Evolutionary conservation across 2,329 filamentous ascomycete genomes (phyloP).

Genomic region (Aspergillus sergii): DNA sequence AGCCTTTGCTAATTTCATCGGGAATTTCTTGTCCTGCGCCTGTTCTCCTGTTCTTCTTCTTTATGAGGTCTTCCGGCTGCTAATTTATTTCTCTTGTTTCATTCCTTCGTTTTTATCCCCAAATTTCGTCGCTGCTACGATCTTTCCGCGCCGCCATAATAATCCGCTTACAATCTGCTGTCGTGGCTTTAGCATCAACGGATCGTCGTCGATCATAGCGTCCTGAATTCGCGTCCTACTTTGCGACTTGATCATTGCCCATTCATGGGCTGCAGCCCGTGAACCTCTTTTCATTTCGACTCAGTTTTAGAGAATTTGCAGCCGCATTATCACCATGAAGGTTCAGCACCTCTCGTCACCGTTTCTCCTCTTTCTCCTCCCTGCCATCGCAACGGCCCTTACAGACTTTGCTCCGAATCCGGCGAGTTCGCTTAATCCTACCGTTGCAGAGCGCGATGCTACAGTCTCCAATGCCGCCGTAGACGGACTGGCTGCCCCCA

Average conservation of each 20-base stretch:
- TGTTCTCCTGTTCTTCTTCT: not conserved
- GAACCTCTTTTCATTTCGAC: not conserved
- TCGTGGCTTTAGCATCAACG: constrained; percentile 17
- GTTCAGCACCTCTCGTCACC: constrained; percentile 32
- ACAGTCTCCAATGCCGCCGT: constrained; percentile 19
- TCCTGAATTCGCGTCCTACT: not conserved
- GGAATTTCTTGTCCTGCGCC: not conserved
- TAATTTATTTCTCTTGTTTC: not conserved
- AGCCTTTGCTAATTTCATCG: not conserved
- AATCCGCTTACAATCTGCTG: not conserved
- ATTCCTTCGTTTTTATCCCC: not conserved
- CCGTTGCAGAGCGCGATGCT: constrained; percentile 14
- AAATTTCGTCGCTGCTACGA: not conserved
- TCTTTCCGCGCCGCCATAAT: not conserved
- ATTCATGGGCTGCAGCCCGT: constrained; percentile 4
- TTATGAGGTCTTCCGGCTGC: not conserved
- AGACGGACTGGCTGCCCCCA: constrained; percentile 21
- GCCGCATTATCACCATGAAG: constrained; percentile 32
- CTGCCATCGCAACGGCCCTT: constrained; percentile 33
- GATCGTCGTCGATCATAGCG: constrained; percentile 1
- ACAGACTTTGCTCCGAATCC: constrained; percentile 22
- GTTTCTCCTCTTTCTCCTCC: constrained; percentile 39
- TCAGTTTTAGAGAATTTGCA: not conserved
- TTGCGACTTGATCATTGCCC: not conserved
- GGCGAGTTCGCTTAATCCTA: constrained; percentile 13